Base-by-base conservation (phyloP, 1,139 yeast genomes). In the Suhomyces anneliseae region DNA sequence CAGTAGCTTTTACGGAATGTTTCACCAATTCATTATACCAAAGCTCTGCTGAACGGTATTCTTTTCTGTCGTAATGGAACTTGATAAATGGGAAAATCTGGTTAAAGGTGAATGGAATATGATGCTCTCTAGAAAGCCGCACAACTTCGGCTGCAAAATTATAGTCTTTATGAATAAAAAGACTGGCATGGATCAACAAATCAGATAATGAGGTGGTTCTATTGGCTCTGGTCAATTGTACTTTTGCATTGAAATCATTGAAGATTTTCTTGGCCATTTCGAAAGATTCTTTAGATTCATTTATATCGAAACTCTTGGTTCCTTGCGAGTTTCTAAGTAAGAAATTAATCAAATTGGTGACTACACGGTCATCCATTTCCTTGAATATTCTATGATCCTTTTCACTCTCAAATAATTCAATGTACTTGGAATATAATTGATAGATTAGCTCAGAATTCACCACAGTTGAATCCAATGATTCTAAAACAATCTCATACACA, bases 61-160 rank as follows among this genome's bases (percentile, higher is more conserved):
- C 74, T 10, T 62, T 56, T 24, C 66, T 55, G n/a, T 56, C 54
- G 50, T 70, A 69, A 50, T 73, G 76, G 49, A 65, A 68, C 50
- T 59, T 60, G 8, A 75, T 68, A 43, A 75, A 71, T 0, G 79
- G 78, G 44, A 62, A 72, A 2, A 74, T 54, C 51, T 74, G 79
- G 48, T 69, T 66, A 54, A 74, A 72, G 0, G 78, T 64, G 37
- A 70, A 64, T 8, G 76, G 76, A 14, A 70, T 49, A 3, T 62
- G 60, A 24, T 50, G 50, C 6, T 59, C 50, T 14, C 71, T 55
- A 3, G 71, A 63, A 14, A 53, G 51, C 45, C 64, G 59, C 12
- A 72, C 55, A 36, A 70, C 59, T 40, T 56, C 47, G 6, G 69
- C 59, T 7, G 79, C 79, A 59, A 70, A 71, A 12, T 54, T 46